Percentiles rank a stretch among this genome's conserved stretches.
Evolutionary conservation across 169 alveolate species (phyloP).

Genomic region (Plasmodium yoelii): DNA sequence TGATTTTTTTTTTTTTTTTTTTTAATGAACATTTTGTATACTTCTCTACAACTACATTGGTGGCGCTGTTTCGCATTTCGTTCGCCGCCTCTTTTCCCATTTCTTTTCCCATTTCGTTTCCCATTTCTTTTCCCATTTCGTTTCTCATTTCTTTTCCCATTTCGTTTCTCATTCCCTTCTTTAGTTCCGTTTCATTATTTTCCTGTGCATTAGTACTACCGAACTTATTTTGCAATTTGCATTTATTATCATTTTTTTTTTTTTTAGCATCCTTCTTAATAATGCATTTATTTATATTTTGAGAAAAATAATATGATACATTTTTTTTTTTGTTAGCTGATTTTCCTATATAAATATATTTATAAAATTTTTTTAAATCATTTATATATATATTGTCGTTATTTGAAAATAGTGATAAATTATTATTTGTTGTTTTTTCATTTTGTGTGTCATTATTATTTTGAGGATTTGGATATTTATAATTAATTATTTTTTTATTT

Average conservation of each 20-base stretch:
- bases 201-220: too few species aligned
- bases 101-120: too few species aligned
- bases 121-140: too few species aligned
- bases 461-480: too few species aligned
- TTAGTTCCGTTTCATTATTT: too few species aligned
- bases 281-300: not conserved
- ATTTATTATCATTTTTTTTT: too few species aligned
- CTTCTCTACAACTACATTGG: not conserved
- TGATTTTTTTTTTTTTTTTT: slow-evolving; percentile 9
- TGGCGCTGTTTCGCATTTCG: too few species aligned
- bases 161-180: too few species aligned
- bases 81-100: too few species aligned
- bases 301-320: not conserved
- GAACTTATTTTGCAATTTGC: too few species aligned
- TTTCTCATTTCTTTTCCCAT: too few species aligned
- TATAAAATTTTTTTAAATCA: not conserved
- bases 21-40: not conserved
- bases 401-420: not conserved
- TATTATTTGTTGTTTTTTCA: not conserved
- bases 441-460: not conserved
- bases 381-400: not conserved
- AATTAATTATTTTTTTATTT: too few species aligned
- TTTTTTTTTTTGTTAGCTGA: not conserved
- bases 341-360: slow-evolving; percentile 6
- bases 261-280: not conserved